Conservation (phyloP, 1,284 basidiomycete genomes). For the Malassezia sympodialis region DNA sequence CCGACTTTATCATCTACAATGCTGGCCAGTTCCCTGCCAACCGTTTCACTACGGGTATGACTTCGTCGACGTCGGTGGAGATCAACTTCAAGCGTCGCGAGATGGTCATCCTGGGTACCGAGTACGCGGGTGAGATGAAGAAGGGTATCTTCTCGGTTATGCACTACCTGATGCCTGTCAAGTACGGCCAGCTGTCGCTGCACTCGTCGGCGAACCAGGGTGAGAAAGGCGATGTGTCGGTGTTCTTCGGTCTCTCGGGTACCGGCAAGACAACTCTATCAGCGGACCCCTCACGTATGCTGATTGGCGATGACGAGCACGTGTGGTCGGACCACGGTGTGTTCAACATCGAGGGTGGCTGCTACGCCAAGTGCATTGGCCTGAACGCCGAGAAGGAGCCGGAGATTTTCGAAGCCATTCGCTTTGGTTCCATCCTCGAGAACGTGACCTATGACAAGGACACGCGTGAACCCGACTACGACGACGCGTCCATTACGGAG, state of each 20-base stretch:
- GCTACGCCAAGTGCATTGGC: constrained; percentile 98
- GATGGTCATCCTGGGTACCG: constrained; percentile 99
- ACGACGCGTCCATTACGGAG: constrained; percentile 92
- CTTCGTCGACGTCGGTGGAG: constrained; percentile 94
- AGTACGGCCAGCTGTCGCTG: constrained; percentile 92
- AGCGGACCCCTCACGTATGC: constrained; percentile 38
- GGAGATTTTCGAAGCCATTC: constrained; percentile 91
- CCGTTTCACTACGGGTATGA: constrained; percentile 99
- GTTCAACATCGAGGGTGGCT: constrained; percentile 99
- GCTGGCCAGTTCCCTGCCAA: constrained; percentile 99
- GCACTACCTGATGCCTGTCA: constrained; percentile 99
- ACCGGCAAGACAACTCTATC: constrained; percentile 73
- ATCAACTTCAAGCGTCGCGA: constrained; percentile 99
- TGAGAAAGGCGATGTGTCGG: constrained; percentile 78
- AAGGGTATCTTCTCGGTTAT: constrained; percentile 99
- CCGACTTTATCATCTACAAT: constrained; percentile 99
- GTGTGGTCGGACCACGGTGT: constrained; percentile 59
- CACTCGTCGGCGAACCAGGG: constrained; percentile 99
- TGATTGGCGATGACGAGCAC: constrained; percentile 48
- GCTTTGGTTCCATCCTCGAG: constrained; percentile 91
- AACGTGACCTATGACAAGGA: constrained; percentile 96
- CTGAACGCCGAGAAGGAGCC: constrained; percentile 91
- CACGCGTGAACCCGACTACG: constrained; percentile 80
- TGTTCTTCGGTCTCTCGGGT: constrained; percentile 98
- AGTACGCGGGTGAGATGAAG: constrained; percentile 99